Evolutionary conservation across 2,329 filamentous ascomycete species (phyloP).

Genomic region (Trichoderma sp.): DNA sequence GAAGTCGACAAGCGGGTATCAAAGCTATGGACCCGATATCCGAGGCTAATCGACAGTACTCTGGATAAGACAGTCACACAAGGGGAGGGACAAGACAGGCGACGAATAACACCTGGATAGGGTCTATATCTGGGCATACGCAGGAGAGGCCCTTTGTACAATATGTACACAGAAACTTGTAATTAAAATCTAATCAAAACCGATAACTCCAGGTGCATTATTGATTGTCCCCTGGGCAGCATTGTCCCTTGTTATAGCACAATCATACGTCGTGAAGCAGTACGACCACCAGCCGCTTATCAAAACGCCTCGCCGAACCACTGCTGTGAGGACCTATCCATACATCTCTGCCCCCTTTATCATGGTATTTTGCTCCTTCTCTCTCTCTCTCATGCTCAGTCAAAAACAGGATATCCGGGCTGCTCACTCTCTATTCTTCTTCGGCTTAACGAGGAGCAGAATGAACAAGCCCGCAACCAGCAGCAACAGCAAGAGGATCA

Average conservation of each 20-base stretch:
- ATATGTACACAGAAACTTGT: slow-evolving; percentile 27
- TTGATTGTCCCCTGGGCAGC: slow-evolving; percentile 32
- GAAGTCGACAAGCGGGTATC: slow-evolving; percentile 38
- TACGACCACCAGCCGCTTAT: slow-evolving; percentile 21
- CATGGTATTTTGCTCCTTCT: background rate
- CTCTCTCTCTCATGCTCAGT: background rate
- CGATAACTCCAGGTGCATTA: slow-evolving; percentile 37
- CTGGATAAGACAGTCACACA: slow-evolving; percentile 33
- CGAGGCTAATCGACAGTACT: slow-evolving; percentile 36
- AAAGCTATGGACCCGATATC: slow-evolving; percentile 39
- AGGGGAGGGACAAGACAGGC: background rate
- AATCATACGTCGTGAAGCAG: slow-evolving; percentile 16
- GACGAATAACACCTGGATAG: slow-evolving; percentile 14
- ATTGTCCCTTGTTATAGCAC: slow-evolving; percentile 38
- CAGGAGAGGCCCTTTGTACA: slow-evolving; percentile 22
- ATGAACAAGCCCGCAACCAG: slow-evolving; percentile 87
- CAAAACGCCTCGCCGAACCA: slow-evolving; percentile 20
- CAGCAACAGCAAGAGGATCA: slow-evolving; percentile 84
- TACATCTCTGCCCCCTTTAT: background rate
- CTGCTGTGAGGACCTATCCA: background rate
- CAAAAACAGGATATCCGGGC: background rate
- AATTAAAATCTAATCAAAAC: slow-evolving; percentile 30
- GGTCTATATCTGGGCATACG: slow-evolving; percentile 15
- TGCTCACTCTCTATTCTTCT: slow-evolving; percentile 46
- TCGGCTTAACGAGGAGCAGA: slow-evolving; percentile 78